phyloP scores from a whole-genome alignment of 2,329 filamentous ascomycete genomes.

The Lasiodiplodia citricola region DNA sequence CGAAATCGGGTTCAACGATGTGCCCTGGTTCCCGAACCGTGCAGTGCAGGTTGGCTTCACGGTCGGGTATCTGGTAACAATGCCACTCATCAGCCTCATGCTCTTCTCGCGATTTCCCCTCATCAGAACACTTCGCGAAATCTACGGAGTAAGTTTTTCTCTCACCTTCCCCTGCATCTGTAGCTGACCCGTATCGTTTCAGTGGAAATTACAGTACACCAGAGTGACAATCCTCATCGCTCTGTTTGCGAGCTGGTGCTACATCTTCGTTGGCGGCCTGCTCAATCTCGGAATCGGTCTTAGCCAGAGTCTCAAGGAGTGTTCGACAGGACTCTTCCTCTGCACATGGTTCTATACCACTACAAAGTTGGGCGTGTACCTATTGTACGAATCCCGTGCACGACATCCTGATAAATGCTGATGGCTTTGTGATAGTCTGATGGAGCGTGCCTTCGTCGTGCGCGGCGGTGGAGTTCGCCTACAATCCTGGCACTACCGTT shows the following conservation, averaged over 20 bases:
- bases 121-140: background rate
- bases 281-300: constrained; percentile 4
- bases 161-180: background rate
- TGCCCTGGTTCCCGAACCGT: constrained; percentile 3
- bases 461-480: constrained; percentile 3
- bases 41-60: background rate
- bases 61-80: background rate
- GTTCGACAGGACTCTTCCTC: constrained; percentile 1
- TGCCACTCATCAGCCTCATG: constrained; percentile 3
- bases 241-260: constrained; percentile 7
- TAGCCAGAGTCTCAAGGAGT: background rate
- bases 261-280: constrained; percentile 12
- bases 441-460: constrained; percentile 15
- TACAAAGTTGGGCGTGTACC: background rate
- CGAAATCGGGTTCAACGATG: background rate
- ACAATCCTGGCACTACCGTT: constrained; percentile 7
- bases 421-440: background rate
- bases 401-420: background rate
- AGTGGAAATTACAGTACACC: constrained; percentile 7
- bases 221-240: constrained; percentile 8
- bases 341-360: constrained; percentile 18
- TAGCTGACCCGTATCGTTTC: background rate
- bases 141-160: background rate
- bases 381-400: background rate
- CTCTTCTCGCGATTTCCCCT: background rate